These are phyloP conservation scores for Saccharomyces paradoxus DNA, from an alignment of 805 yeast species.

Conservation along the genomic window DNA sequence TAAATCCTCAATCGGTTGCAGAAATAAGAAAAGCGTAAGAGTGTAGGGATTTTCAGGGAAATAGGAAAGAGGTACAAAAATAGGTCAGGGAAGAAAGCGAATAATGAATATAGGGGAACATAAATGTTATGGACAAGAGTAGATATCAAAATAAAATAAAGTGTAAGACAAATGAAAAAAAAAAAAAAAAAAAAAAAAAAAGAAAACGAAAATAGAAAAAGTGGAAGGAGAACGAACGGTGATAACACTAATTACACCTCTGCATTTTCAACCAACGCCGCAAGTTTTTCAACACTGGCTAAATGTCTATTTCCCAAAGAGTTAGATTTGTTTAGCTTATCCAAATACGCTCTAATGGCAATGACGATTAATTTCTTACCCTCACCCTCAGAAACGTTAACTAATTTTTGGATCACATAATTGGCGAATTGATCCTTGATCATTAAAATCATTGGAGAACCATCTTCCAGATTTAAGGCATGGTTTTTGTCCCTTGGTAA, in stretches of 20 bases:
- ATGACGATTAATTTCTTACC: conserved; percentile 63
- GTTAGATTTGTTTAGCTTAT: conserved; percentile 35
- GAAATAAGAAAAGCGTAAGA: neutral
- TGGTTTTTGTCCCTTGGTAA: conserved; percentile 42
- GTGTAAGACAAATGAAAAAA: neutral
- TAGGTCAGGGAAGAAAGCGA: neutral
- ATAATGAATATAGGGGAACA: neutral
- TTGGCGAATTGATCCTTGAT: conserved; percentile 98
- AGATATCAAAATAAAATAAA: neutral
- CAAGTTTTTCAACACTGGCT: conserved; percentile 32
- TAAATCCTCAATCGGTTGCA: neutral
- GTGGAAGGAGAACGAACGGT: neutral
- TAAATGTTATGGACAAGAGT: neutral
- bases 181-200: neutral
- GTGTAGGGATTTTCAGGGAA: neutral
- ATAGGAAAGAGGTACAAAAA: neutral
- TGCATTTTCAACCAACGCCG: conserved; percentile 27
- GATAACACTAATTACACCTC: conserved; percentile 7
- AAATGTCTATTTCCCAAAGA: conserved; percentile 29
- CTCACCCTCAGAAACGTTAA: conserved; percentile 66
- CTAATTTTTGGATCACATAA: conserved; percentile 90
- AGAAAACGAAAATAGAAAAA: neutral
- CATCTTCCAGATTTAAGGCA: conserved; percentile 46
- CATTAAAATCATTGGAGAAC: conserved; percentile 75
- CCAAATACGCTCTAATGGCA: conserved; percentile 73